Conservation (phyloP, 2,329 filamentous ascomycete genomes). For the Penicillium sp. region DNA sequence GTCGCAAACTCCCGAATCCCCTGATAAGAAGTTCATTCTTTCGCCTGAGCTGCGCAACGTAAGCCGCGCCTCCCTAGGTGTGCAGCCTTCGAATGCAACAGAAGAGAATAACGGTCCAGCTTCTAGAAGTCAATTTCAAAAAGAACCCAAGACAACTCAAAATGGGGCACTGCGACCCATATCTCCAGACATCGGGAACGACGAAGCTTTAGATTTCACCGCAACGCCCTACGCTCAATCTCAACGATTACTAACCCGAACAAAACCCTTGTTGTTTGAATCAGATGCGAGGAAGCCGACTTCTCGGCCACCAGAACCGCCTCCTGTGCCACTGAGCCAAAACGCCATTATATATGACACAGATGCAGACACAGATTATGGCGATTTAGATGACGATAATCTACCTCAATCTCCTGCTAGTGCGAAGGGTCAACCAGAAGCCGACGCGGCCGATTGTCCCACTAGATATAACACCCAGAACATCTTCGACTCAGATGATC, state of each 20-base stretch:
- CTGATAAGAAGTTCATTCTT: constrained; percentile 33
- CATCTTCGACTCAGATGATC: constrained; percentile 28
- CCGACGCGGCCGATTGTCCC: constrained; percentile 12
- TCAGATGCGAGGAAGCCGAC: background rate
- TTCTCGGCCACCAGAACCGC: background rate
- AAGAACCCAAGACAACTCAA: background rate
- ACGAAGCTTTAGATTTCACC: background rate
- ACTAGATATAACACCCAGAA: background rate
- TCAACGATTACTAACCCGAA: background rate
- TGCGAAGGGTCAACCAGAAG: background rate
- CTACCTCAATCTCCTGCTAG: constrained; percentile 11
- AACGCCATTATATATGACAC: constrained; percentile 41
- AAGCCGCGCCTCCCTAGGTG: constrained; percentile 26
- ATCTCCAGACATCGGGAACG: background rate
- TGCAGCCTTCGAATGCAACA: background rate
- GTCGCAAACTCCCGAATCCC: constrained; percentile 42
- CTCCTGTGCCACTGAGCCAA: constrained; percentile 16
- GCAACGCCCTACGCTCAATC: background rate
- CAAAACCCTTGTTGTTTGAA: background rate
- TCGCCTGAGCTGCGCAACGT: constrained; percentile 30
- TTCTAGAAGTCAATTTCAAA: background rate
- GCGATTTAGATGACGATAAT: constrained; percentile 24
- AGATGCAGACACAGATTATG: constrained; percentile 36
- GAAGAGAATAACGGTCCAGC: background rate
- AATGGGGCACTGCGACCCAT: background rate